Percentiles rank a stretch among this genome's conserved stretches.
Evolutionary conservation across 225 moss, liverwort and hornwort genomes (phyloP).

Genomic region (Marchantia paleacea): DNA sequence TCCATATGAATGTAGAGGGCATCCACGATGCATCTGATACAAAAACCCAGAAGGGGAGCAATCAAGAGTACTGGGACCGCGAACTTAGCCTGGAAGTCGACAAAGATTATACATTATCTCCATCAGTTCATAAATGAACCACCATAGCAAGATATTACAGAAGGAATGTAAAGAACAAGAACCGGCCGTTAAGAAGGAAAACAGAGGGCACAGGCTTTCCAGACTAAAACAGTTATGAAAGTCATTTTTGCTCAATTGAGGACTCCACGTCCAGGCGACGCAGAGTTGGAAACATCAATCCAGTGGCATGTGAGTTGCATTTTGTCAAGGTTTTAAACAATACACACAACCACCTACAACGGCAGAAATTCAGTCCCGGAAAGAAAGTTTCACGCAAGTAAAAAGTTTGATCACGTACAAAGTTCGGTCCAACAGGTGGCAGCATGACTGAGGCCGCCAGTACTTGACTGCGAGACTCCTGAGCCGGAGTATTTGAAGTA

Average conservation of each 20-base stretch:
- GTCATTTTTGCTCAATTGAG: too few relatives aligned
- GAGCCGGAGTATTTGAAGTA: neutral
- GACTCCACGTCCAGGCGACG: too few relatives aligned
- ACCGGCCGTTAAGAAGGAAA: too few relatives aligned
- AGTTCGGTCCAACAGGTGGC: conserved; percentile 23
- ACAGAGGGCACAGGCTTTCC: too few relatives aligned
- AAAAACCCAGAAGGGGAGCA: conserved; percentile 89
- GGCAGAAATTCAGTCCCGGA: neutral
- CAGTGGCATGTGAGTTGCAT: too few relatives aligned
- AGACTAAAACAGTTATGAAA: too few relatives aligned
- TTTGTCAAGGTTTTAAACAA: too few relatives aligned
- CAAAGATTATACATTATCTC: neutral
- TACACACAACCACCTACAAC: neutral
- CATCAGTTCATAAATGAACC: neutral
- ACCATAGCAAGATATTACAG: too few relatives aligned
- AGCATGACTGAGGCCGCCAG: conserved; percentile 33
- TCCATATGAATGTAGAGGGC: conserved; percentile 58
- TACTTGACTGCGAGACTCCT: conserved; percentile 13
- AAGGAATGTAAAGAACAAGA: too few relatives aligned
- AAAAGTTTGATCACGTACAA: conserved; percentile 28
- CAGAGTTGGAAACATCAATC: too few relatives aligned
- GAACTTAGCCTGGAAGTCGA: conserved; percentile 52
- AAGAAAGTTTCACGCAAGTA: neutral
- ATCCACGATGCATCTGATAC: conserved; percentile 82
- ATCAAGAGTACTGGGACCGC: conserved; percentile 71